A percentile compares a stretch with the other conserved stretches of the same genome.
Evolutionary conservation across 2,329 filamentous ascomycete species (phyloP).

Genomic region (Neofusicoccum parvum): DNA sequence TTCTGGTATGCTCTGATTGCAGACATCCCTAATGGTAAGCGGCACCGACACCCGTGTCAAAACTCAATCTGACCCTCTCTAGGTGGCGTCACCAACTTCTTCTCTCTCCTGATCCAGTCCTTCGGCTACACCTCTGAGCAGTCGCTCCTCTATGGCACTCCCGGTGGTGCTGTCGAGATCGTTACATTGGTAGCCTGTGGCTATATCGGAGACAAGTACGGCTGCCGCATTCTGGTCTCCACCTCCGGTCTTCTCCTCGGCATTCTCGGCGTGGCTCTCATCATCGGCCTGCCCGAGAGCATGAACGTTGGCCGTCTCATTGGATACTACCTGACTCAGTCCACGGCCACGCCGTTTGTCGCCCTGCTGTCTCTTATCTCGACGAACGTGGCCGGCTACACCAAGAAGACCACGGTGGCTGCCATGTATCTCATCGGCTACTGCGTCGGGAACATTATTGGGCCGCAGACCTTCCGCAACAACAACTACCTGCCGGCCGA

Average conservation of each 20-base stretch:
- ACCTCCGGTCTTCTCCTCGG: slow-evolving; percentile 54
- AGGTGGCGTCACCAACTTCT: slow-evolving; percentile 62
- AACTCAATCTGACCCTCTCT: not conserved
- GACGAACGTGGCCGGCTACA: slow-evolving; percentile 62
- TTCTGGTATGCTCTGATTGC: slow-evolving; percentile 59
- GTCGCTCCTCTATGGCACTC: slow-evolving; percentile 65
- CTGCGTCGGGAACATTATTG: slow-evolving; percentile 50
- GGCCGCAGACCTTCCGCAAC: slow-evolving; percentile 45
- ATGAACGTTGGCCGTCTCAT: slow-evolving; percentile 62
- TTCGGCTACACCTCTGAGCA: slow-evolving; percentile 68
- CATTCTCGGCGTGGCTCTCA: slow-evolving; percentile 65
- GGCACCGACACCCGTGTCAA: not conserved
- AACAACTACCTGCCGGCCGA: slow-evolving; percentile 65
- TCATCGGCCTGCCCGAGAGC: slow-evolving; percentile 62
- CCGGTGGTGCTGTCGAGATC: slow-evolving; percentile 67
- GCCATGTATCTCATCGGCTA: slow-evolving; percentile 56
- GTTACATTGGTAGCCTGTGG: slow-evolving; percentile 59
- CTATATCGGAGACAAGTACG: slow-evolving; percentile 58
- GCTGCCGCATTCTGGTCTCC: slow-evolving; percentile 60
- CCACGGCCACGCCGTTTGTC: slow-evolving; percentile 64
- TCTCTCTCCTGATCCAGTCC: slow-evolving; percentile 60
- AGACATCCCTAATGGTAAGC: slow-evolving; percentile 58
- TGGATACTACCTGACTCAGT: slow-evolving; percentile 67
- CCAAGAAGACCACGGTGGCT: slow-evolving; percentile 60
- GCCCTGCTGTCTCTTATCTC: slow-evolving; percentile 64